Evolutionary conservation across 169 alveolate species (phyloP).

Genomic region (Plasmodium knowlesi): DNA sequence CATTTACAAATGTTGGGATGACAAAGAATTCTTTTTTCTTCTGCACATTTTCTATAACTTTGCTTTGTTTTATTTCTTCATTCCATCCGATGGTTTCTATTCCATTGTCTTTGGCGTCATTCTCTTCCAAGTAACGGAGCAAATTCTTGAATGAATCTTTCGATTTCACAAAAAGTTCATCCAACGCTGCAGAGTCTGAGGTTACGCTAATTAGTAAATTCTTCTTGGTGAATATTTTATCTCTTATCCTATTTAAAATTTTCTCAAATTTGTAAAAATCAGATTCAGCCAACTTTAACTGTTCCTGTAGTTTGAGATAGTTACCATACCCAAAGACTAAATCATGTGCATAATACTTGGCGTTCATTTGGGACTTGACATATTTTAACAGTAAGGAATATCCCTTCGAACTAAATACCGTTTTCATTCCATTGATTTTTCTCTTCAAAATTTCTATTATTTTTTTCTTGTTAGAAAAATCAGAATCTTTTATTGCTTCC

Average conservation of each 20-base stretch:
- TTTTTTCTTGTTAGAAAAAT: slow-evolving; percentile 79
- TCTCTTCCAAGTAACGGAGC: slow-evolving; percentile 26
- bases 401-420: slow-evolving; percentile 70
- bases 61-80: slow-evolving; percentile 52
- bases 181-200: slow-evolving; percentile 72
- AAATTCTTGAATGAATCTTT: slow-evolving; percentile 37
- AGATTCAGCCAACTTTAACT: slow-evolving; percentile 79
- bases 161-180: slow-evolving; percentile 70
- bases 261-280: slow-evolving; percentile 73
- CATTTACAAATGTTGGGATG: slow-evolving; percentile 82
- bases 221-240: slow-evolving; percentile 71
- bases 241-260: slow-evolving; percentile 77
- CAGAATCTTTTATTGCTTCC: slow-evolving; percentile 76
- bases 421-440: slow-evolving; percentile 76
- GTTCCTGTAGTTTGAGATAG: slow-evolving; percentile 71
- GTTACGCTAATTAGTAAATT: slow-evolving; percentile 79
- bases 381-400: slow-evolving; percentile 75
- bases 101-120: background rate
- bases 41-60: slow-evolving; percentile 24
- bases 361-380: slow-evolving; percentile 75
- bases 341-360: slow-evolving; percentile 79
- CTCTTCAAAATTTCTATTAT: slow-evolving; percentile 82
- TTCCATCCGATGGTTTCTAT: slow-evolving; percentile 40
- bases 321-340: slow-evolving; percentile 79
- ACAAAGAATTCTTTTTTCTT: slow-evolving; percentile 59